Evolutionary conservation across 2,329 filamentous ascomycete species (phyloP).

Genomic region (Alternaria novae-zelandiae): DNA sequence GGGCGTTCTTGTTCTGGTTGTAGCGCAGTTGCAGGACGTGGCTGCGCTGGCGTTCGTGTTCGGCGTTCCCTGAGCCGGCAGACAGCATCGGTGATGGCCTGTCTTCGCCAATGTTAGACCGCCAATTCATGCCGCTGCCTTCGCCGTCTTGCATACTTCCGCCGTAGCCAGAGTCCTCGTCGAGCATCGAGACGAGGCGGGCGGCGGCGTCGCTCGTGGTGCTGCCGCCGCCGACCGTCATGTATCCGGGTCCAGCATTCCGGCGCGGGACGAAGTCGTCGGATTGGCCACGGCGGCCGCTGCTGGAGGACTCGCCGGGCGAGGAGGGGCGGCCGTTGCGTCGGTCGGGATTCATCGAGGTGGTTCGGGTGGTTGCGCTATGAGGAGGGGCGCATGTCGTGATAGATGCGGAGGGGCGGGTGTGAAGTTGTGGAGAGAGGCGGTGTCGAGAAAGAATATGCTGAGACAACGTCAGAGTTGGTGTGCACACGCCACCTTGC

Average conservation of each 20-base stretch:
- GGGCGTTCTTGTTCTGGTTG: slow-evolving; percentile 85
- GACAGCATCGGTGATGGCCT: slow-evolving; percentile 60
- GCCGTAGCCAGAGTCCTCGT: slow-evolving; percentile 90
- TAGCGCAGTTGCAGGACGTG: slow-evolving; percentile 94
- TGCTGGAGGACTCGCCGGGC: slow-evolving; percentile 35
- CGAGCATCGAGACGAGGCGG: slow-evolving; percentile 79
- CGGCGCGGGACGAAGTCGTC: slow-evolving; percentile 33
- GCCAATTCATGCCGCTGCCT: slow-evolving; percentile 60
- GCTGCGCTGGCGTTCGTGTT: slow-evolving; percentile 72
- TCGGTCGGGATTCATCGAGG: slow-evolving; percentile 40
- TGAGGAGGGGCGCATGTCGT: slow-evolving; percentile 40
- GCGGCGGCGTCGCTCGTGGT: slow-evolving; percentile 78
- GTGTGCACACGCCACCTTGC: slow-evolving; percentile 19
- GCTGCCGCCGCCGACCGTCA: slow-evolving; percentile 85
- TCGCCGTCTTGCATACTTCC: slow-evolving; percentile 74
- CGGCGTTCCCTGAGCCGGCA: slow-evolving; percentile 58
- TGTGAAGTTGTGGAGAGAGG: slow-evolving; percentile 11
- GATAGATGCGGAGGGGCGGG: slow-evolving; percentile 8
- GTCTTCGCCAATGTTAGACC: slow-evolving; percentile 63
- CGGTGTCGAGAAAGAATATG: slow-evolving; percentile 22
- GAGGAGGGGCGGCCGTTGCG: slow-evolving; percentile 25
- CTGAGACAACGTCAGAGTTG: slow-evolving; percentile 19
- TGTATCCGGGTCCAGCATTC: slow-evolving; percentile 67
- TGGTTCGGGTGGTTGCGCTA: slow-evolving; percentile 19
- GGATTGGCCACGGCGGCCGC: slow-evolving; percentile 32